phyloP scores from a whole-genome alignment of 768 basidiomycete genomes.

The Clathrus columnatus region DNA sequence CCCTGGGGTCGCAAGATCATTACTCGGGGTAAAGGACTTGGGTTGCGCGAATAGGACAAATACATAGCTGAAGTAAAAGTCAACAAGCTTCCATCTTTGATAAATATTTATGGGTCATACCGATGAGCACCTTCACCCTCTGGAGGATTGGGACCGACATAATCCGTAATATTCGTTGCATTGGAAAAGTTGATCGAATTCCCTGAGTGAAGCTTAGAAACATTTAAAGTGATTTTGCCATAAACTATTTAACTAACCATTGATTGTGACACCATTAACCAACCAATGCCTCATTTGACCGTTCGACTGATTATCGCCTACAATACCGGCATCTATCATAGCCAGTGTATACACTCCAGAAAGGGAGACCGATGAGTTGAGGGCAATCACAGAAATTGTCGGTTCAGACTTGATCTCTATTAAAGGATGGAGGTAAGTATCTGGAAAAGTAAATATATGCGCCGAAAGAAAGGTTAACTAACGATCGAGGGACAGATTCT shows the following conservation, averaged over 20 bases:
- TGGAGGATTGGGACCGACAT: conserved; percentile 65
- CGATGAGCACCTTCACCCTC: conserved; percentile 67
- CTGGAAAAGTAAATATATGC: neutral
- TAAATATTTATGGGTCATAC: conserved; percentile 22
- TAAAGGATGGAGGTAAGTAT: neutral
- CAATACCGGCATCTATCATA: conserved; percentile 68
- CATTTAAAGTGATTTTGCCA: neutral
- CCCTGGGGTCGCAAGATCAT: conserved; percentile 41
- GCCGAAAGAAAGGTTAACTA: conserved; percentile 21
- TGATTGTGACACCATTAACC: conserved; percentile 51
- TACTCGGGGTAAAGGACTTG: conserved; percentile 49
- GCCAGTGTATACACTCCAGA: conserved; percentile 52
- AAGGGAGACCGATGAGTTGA: conserved; percentile 38
- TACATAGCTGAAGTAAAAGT: conserved; percentile 45
- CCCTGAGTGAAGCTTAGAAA: conserved; percentile 17
- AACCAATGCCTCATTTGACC: conserved; percentile 78
- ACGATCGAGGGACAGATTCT: conserved; percentile 49
- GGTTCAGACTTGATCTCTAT: conserved; percentile 53
- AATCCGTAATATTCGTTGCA: conserved; percentile 49
- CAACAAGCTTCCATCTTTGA: neutral
- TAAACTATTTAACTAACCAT: conserved; percentile 25
- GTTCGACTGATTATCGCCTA: conserved; percentile 47
- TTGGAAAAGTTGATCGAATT: conserved; percentile 33
- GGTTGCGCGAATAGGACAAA: conserved; percentile 60
- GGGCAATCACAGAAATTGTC: conserved; percentile 40